phyloP scores from a whole-genome alignment of 495 filamentous ascomycete species.

The Xylaria castorea region DNA sequence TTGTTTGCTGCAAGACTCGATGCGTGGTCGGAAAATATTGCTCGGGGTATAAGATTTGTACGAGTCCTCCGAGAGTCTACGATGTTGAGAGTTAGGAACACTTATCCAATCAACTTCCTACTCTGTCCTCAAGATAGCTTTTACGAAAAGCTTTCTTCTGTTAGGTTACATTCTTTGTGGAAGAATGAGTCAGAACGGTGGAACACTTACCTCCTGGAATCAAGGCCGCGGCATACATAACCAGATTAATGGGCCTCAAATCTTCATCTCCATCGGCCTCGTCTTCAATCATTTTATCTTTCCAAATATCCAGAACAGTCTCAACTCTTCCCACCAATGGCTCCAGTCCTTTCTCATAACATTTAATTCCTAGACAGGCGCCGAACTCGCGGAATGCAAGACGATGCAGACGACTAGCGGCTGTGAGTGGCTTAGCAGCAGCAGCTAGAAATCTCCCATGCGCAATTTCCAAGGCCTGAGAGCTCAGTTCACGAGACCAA shows the following conservation, averaged over 20 bases:
- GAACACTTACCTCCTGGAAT: slow-evolving; percentile 64
- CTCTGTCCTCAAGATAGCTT: neutral
- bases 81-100: neutral
- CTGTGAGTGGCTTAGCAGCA: slow-evolving; percentile 48
- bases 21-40: too few relatives aligned
- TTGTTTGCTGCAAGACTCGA: too few relatives aligned
- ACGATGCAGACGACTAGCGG: slow-evolving; percentile 37
- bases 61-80: neutral
- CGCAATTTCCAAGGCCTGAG: slow-evolving; percentile 55
- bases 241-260: slow-evolving; percentile 64
- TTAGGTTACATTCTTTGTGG: neutral
- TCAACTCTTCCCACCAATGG: slow-evolving; percentile 51
- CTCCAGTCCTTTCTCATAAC: slow-evolving; percentile 55
- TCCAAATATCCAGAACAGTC: slow-evolving; percentile 61
- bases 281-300: slow-evolving; percentile 50
- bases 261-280: slow-evolving; percentile 49
- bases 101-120: neutral
- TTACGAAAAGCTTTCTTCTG: neutral
- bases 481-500: slow-evolving; percentile 58
- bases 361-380: slow-evolving; percentile 62
- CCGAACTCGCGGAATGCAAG: slow-evolving; percentile 73
- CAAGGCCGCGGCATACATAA: slow-evolving; percentile 72
- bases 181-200: neutral
- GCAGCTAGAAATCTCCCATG: slow-evolving; percentile 44
- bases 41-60: neutral